Evolutionary conservation across 345 rosid species (phyloP).

Genomic region (Linum tenue): DNA sequence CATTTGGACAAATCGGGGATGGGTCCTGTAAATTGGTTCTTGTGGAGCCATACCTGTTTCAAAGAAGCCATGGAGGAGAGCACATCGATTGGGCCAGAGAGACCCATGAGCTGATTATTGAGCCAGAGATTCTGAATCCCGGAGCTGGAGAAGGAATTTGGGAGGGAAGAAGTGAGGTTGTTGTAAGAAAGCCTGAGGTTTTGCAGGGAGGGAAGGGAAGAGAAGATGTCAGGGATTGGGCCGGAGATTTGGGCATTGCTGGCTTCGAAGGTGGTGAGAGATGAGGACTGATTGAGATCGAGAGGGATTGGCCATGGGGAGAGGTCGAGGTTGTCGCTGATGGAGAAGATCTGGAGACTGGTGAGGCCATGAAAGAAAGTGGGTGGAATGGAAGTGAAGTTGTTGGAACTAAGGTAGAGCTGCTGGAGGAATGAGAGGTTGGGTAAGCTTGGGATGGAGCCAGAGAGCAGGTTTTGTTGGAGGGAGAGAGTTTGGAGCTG

Average conservation of each 20-base stretch:
- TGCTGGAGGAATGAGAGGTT: conserved; percentile 35
- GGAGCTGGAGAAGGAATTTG: conserved; percentile 42
- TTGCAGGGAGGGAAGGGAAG: conserved; percentile 33
- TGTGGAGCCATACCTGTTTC: conserved; percentile 58
- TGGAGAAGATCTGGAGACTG: too few species aligned
- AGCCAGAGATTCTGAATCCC: conserved; percentile 49
- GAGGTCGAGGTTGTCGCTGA: conserved; percentile 15
- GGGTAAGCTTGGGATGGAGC: conserved; percentile 53
- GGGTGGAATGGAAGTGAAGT: conserved; percentile 38
- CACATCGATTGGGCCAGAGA: conserved; percentile 51
- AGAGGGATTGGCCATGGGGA: conserved; percentile 50
- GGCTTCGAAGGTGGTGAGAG: conserved; percentile 35
- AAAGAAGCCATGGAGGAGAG: conserved; percentile 50
- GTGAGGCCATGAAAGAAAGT: conserved; percentile 43
- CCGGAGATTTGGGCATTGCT: conserved; percentile 40
- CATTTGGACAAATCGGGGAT: conserved; percentile 68
- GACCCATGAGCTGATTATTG: conserved; percentile 49
- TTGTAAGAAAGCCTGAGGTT: conserved; percentile 54
- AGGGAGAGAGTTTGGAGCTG: conserved; percentile 36
- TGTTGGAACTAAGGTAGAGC: conserved; percentile 37
- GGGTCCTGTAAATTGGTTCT: conserved; percentile 57
- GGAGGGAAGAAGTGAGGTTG: conserved; percentile 55
- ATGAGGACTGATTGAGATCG: conserved; percentile 35
- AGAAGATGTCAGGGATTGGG: conserved; percentile 50
- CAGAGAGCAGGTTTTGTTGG: conserved; percentile 44